Evolutionary conservation across 495 filamentous ascomycete genomes (phyloP), one percentile per base, ranked within the genome.

Genomic region (Penicillium argentinense): DNA sequence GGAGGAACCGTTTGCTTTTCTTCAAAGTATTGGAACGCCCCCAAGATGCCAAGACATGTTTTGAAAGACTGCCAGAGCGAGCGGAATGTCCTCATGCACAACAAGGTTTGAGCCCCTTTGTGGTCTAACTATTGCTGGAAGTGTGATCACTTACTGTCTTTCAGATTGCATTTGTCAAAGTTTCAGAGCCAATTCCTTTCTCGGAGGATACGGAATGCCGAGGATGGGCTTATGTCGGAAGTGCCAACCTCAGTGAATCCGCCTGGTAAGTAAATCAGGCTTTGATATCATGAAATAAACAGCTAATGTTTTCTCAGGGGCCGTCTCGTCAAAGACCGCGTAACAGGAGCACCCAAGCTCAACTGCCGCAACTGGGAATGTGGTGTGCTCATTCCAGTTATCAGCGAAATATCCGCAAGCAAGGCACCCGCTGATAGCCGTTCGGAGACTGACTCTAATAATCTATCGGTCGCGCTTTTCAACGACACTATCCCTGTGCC

Each of bases 341-440:
- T 49, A 1, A 85, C 77, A 0, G 83, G 84, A 38, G 49, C 69
- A 16, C 77, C 80, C 0, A 96, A 91, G 54, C 65, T 97, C 14
- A 93, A 83, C 45, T 89, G 86, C 59, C 82, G 87, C 9, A 98
- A 97, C 64, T 98, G 93, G 93, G 93, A 98, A 66, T 97, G 90
- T 53, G 93, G 93, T 3, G 90, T 98, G 0, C 19, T 98, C 2
- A 51, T 96, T 9, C 83, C 80, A 0, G 42, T 71, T 5, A 59
- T 54, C n/a, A 34, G 57, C 3, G 22, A 53, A 17, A 46, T 27
- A 9, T 5, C 5, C 19, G 9, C 44, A 30, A 18, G 4, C 18
- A 18, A n/a, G n/a, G n/a, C n/a, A n/a, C n/a, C 38, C 8, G 9
- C n/a, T 13, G 5, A 32, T 4, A 28, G 8, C 33, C 19, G 34